Evolutionary conservation across 2,329 filamentous ascomycete species (phyloP).

Genomic region (Diaporthe sp.): DNA sequence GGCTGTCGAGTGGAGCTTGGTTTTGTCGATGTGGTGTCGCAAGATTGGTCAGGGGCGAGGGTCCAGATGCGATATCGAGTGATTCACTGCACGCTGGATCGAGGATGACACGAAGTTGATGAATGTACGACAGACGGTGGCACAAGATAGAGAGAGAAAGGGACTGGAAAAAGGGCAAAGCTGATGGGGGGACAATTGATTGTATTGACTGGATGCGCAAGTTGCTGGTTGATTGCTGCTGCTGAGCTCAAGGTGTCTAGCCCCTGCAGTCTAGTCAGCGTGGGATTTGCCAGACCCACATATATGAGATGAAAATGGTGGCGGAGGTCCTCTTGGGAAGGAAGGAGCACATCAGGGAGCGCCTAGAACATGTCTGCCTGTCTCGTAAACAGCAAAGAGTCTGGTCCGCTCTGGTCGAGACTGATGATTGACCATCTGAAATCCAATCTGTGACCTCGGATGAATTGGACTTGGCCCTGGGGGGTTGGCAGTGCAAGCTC

Average conservation of each 20-base stretch:
- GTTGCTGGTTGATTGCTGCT: constrained; percentile 17
- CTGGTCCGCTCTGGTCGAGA: neutral
- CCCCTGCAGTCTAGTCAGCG: constrained; percentile 26
- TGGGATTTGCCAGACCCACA: constrained; percentile 29
- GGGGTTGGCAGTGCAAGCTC: constrained; percentile 14
- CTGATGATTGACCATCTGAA: constrained; percentile 32
- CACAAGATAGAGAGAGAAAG: neutral
- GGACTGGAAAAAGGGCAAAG: neutral
- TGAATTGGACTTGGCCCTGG: constrained; percentile 19
- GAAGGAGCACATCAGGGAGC: constrained; percentile 1
- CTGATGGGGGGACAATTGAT: neutral
- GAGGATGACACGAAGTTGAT: constrained; percentile 11
- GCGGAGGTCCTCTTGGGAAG: constrained; percentile 17
- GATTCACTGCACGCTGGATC: neutral
- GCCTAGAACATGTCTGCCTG: constrained; percentile 17
- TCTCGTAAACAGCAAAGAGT: constrained; percentile 10
- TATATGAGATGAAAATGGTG: constrained; percentile 35
- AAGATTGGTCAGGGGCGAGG: neutral
- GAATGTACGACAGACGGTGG: neutral
- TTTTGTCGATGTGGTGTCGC: neutral
- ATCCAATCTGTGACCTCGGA: constrained; percentile 29
- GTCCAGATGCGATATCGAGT: neutral
- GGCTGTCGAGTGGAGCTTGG: constrained; percentile 2
- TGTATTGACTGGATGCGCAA: constrained; percentile 17
- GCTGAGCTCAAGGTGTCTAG: constrained; percentile 1